Conservation (phyloP, 306 rosid species). For the Vigna mungo region DNA sequence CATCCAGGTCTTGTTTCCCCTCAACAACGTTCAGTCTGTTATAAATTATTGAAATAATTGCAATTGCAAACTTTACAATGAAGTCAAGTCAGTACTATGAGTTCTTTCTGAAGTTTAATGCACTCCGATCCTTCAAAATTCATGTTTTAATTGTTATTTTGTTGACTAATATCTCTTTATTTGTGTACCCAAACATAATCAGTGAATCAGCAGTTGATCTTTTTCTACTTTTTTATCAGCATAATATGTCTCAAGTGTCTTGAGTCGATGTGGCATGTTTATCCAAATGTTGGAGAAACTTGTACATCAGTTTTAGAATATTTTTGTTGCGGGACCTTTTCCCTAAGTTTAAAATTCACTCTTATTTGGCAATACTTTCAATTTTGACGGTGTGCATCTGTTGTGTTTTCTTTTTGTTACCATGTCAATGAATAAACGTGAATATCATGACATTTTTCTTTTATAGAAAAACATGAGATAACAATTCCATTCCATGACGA, state of each 20-base stretch:
- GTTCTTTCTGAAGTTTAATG: constrained; percentile 21
- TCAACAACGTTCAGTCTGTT: constrained; percentile 34
- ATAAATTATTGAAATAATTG: constrained; percentile 25
- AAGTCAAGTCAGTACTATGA: background rate
- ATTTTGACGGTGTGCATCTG: background rate
- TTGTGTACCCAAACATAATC: constrained; percentile 18
- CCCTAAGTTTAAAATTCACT: background rate
- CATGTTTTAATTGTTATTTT: constrained; percentile 4
- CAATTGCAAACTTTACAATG: background rate
- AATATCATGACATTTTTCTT: background rate
- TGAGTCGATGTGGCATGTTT: background rate
- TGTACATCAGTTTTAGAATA: constrained; percentile 8
- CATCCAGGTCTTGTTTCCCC: constrained; percentile 64
- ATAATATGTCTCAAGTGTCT: background rate
- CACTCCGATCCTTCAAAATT: background rate
- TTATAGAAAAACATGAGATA: background rate
- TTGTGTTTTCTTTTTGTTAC: background rate
- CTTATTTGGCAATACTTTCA: background rate
- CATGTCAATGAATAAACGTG: background rate
- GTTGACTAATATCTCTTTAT: background rate
- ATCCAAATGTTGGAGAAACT: constrained; percentile 4
- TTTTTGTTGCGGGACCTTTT: background rate
- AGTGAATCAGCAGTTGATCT: constrained; percentile 8
- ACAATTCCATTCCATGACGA: constrained; percentile 7
- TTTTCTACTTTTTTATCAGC: constrained; percentile 22